Evolutionary conservation across 2,329 filamentous ascomycete genomes (phyloP).

Genomic region (Helotiales sp.): DNA sequence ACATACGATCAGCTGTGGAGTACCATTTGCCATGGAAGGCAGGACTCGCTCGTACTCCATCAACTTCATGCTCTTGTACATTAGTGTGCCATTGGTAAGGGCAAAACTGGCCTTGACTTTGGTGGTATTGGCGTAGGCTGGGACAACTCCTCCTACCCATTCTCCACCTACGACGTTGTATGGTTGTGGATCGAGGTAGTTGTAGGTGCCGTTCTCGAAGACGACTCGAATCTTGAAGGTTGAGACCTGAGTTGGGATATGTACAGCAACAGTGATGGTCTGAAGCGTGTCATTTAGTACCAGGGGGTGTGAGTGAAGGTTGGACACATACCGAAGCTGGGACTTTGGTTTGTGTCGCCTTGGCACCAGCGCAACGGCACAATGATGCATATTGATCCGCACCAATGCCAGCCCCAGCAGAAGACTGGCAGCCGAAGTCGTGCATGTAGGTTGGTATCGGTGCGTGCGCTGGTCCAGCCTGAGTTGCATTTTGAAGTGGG

Average conservation of each 20-base stretch:
- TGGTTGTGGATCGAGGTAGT: constrained; percentile 2
- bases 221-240: constrained; percentile 10
- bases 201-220: constrained; percentile 7
- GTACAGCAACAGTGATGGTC: constrained; percentile 7
- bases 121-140: constrained; percentile 1
- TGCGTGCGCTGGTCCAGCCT: not conserved
- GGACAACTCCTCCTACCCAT: not conserved
- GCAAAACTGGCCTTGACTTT: not conserved
- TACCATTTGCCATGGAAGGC: constrained; percentile 1
- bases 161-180: constrained; percentile 10
- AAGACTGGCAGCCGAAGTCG: not conserved
- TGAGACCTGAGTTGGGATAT: not conserved
- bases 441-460: not conserved
- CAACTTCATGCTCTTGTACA: constrained; percentile 8
- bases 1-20: not conserved
- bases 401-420: not conserved
- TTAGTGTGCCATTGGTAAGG: not conserved
- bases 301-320: too few species aligned
- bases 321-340: not conserved
- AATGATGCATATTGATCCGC: not conserved
- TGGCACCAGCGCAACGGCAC: not conserved
- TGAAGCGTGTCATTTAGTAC: too few species aligned
- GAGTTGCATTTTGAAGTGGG: not conserved
- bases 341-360: not conserved
- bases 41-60: constrained; percentile 14